phyloP scores from a whole-genome alignment of 306 rosid species.

The Prunus armeniaca region DNA sequence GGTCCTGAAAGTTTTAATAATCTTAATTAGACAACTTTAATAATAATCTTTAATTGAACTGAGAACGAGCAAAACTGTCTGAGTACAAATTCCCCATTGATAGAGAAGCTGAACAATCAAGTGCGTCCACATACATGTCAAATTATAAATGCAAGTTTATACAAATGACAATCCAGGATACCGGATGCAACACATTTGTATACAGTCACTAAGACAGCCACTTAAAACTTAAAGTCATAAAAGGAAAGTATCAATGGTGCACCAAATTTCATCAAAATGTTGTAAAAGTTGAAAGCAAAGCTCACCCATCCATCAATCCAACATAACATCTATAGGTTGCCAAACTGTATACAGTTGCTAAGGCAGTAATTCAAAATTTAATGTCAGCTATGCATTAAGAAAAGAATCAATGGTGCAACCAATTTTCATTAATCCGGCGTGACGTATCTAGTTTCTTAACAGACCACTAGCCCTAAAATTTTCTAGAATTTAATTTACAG shows the following conservation, averaged over 20 bases:
- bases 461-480: no score
- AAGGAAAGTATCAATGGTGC: neutral
- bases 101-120: neutral
- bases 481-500: no score
- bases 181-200: neutral
- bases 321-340: neutral
- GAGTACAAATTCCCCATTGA: neutral
- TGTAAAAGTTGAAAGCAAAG: neutral
- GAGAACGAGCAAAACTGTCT: neutral
- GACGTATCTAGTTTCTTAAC: no score
- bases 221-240: neutral
- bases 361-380: no score
- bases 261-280: neutral
- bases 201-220: neutral
- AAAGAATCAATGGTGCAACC: no score
- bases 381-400: no score
- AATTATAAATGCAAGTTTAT: neutral
- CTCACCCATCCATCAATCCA: neutral
- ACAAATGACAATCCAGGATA: neutral
- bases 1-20: conserved; percentile 55
- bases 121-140: neutral
- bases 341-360: no score
- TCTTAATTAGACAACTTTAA: neutral
- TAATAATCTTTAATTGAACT: neutral
- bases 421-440: no score